Conservation (phyloP, 2,329 filamentous ascomycete genomes). For the Penicillium sp. region DNA sequence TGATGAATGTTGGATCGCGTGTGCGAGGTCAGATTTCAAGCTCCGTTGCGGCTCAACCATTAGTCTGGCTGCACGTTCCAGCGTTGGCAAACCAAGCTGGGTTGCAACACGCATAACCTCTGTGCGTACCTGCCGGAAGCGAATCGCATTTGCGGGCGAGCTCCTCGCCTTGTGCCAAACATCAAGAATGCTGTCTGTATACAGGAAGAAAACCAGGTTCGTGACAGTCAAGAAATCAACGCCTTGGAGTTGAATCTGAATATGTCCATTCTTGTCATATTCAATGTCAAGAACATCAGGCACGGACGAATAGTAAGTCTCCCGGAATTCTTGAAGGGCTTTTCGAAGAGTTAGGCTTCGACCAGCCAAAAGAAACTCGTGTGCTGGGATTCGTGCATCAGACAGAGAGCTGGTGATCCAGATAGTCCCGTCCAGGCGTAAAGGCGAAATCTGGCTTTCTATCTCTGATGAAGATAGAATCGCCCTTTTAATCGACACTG, state of each 20-base stretch:
- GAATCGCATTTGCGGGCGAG: conserved; percentile 62
- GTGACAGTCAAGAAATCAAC: conserved; percentile 76
- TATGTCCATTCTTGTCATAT: conserved; percentile 50
- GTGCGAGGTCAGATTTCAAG: conserved; percentile 66
- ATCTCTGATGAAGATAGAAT: conserved; percentile 47
- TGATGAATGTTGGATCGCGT: conserved; percentile 63
- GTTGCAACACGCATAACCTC: conserved; percentile 87
- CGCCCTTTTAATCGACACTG: conserved; percentile 38
- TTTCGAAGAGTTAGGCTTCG: conserved; percentile 68
- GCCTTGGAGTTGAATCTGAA: conserved; percentile 63
- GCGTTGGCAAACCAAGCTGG: conserved; percentile 63
- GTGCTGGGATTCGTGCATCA: conserved; percentile 71
- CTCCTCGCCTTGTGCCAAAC: conserved; percentile 79
- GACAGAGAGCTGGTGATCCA: conserved; percentile 58
- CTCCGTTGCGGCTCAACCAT: conserved; percentile 65
- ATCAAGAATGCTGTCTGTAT: conserved; percentile 75
- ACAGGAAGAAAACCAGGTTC: conserved; percentile 75
- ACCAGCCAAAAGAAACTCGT: conserved; percentile 74
- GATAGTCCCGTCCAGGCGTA: conserved; percentile 32
- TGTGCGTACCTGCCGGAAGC: conserved; percentile 74
- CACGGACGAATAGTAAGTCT: conserved; percentile 54
- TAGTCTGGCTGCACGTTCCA: conserved; percentile 74
- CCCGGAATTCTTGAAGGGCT: conserved; percentile 58
- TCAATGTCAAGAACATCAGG: conserved; percentile 61
- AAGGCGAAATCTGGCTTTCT: conserved; percentile 39